Evolutionary conservation across 176 grass and related monocot genomes (phyloP), one percentile per base, ranked within the genome.

Genomic region (Aegilops sharonensis): DNA sequence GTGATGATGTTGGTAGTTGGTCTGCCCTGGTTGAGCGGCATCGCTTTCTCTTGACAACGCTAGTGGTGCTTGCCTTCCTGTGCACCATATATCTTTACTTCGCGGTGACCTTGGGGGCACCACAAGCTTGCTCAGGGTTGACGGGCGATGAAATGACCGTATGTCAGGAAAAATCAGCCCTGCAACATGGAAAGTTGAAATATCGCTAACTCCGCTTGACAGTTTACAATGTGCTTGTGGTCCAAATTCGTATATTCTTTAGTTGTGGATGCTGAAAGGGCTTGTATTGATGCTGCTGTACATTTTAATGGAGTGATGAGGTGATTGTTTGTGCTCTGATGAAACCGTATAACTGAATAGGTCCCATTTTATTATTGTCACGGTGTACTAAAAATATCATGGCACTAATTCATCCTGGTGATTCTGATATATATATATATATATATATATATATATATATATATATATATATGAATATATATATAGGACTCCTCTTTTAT

Each of bases 71-170:
- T 86, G 90, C 82, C 59, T 94, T 98, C 59, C 90, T 98, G 45
- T 98, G 96, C 90, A 94, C 92, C 14, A 86, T 98, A 72, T 98
- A 98, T 89, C 70, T 98, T 68, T 98, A 95, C 89, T 98, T 98
- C 57, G 96, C 96, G 18, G 86, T 95, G 68, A 98, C 96, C 45
- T 70, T 95, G 79, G 93, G 88, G 65, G 25, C 76, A 32, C 37
- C 79, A 81, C 75, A 88, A 90, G 88, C 86, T 52, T 98, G 96
- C 34, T 48, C 87, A 8, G 92, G 90, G 63, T 78, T 92, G 83
- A 23, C 76, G 7, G 96, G 84, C 8, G 75, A 83, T 80, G 87
- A 92, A 52, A 94, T 81, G 85, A 77, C 89, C 48, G 74, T 80
- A 75, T 98, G 96, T 75, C 84, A 75, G 79, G 87, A 85, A 77